A percentile compares a stretch with the other conserved stretches of the same genome.
These are phyloP conservation scores for Cryphonectria carpinicola DNA, from an alignment of 2,329 filamentous ascomycete species.

Conservation along the genomic window DNA sequence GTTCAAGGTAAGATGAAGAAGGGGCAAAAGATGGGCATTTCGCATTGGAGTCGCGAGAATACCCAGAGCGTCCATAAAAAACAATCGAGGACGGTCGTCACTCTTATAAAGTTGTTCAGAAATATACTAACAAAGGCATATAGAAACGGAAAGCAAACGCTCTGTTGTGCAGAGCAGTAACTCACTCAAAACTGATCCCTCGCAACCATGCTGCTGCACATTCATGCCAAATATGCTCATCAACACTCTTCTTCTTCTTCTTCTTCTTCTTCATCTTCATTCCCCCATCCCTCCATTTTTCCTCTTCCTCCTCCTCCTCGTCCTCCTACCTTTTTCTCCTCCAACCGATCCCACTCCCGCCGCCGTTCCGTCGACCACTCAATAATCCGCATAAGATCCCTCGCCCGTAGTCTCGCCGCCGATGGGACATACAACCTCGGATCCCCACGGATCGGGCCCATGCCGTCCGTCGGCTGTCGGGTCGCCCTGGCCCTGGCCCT, in stretches of 20 bases:
- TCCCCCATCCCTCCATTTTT: not conserved
- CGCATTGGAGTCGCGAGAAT: not conserved
- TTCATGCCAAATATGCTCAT: not conserved
- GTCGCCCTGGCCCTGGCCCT: not conserved
- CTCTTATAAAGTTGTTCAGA: too few relatives aligned
- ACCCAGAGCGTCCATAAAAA: not conserved
- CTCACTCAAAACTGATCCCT: too few relatives aligned
- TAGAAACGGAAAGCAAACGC: not conserved
- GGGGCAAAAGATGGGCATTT: not conserved
- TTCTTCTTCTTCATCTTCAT: not conserved
- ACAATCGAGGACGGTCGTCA: not conserved
- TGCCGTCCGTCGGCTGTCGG: not conserved
- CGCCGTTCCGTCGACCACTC: slow-evolving; percentile 4
- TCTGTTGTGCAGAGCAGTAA: not conserved
- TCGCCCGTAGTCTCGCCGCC: not conserved
- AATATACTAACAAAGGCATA: too few relatives aligned
- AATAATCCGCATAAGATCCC: not conserved
- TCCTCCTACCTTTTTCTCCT: not conserved
- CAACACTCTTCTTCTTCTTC: not conserved
- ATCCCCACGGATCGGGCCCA: slow-evolving; percentile 2
- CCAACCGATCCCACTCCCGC: not conserved
- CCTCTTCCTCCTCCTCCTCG: not conserved
- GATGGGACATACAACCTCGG: not conserved
- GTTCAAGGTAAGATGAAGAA: not conserved
- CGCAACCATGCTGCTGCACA: too few relatives aligned